These are phyloP conservation scores for Tulasnella sp. DNA, from an alignment of 768 basidiomycete species.

Conservation along the genomic window DNA sequence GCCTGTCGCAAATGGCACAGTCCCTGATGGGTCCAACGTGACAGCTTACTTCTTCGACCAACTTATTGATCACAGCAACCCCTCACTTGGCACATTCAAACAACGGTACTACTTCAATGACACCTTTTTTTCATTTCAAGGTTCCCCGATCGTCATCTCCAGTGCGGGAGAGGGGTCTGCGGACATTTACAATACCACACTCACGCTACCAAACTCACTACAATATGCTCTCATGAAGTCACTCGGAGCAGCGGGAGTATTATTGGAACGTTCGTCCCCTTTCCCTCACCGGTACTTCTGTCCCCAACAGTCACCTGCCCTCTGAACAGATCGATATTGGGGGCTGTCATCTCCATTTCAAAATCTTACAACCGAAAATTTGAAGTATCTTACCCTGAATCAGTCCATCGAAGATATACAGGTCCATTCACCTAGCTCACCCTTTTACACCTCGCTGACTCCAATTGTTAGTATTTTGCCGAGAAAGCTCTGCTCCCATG, in stretches of 20 bases:
- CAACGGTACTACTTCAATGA: conserved; percentile 16
- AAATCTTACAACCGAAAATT: neutral
- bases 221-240: neutral
- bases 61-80: conserved; percentile 17
- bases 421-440: neutral
- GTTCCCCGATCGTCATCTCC: conserved; percentile 8
- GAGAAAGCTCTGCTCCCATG: conserved; percentile 13
- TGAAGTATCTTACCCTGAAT: neutral
- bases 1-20: too few species aligned
- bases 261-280: conserved; percentile 12
- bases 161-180: conserved; percentile 7
- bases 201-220: neutral
- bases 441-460: neutral
- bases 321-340: conserved; percentile 3
- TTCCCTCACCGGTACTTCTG: neutral
- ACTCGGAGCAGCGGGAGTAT: conserved; percentile 7
- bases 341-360: conserved; percentile 1
- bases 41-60: conserved; percentile 15
- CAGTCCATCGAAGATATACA: conserved; percentile 3
- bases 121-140: neutral
- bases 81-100: conserved; percentile 17
- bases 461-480: conserved; percentile 8
- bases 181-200: neutral
- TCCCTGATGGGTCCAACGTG: too few species aligned
- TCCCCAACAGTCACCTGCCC: neutral